Percentiles rank a stretch among this genome's conserved stretches.
Conservation (phyloP, 345 rosid species). For the Linum tenue region DNA sequence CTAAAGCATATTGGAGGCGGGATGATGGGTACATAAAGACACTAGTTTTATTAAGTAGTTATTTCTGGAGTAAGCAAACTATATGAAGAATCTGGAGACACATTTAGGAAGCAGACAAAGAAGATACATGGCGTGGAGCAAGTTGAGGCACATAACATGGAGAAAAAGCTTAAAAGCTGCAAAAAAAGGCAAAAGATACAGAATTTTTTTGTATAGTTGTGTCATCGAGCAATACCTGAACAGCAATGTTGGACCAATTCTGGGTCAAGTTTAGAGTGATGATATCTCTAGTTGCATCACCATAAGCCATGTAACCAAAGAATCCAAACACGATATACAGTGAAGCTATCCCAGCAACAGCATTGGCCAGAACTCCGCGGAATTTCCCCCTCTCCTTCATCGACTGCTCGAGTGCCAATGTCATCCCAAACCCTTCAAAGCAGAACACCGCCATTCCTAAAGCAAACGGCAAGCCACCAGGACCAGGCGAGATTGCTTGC, state of each 20-base stretch:
- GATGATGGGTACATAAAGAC: constrained; percentile 10
- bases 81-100: neutral
- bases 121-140: neutral
- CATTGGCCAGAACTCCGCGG: constrained; percentile 50
- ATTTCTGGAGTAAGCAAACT: neutral
- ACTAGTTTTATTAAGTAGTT: neutral
- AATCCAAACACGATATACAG: constrained; percentile 64
- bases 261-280: constrained; percentile 72
- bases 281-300: constrained; percentile 70
- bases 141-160: neutral
- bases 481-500: constrained; percentile 42
- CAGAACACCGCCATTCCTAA: constrained; percentile 89
- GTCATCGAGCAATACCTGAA: constrained; percentile 45
- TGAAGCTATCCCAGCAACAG: constrained; percentile 52
- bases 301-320: constrained; percentile 85
- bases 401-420: constrained; percentile 68
- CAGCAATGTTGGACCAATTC: constrained; percentile 59
- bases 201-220: neutral
- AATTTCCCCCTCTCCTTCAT: constrained; percentile 62
- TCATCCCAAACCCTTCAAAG: constrained; percentile 94
- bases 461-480: constrained; percentile 79
- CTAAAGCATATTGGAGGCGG: neutral
- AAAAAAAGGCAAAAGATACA: neutral
- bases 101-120: neutral
- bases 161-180: neutral